These are phyloP conservation scores for Juglanconis juglandina DNA, from an alignment of 2,329 filamentous ascomycete genomes.

Conservation along the genomic window DNA sequence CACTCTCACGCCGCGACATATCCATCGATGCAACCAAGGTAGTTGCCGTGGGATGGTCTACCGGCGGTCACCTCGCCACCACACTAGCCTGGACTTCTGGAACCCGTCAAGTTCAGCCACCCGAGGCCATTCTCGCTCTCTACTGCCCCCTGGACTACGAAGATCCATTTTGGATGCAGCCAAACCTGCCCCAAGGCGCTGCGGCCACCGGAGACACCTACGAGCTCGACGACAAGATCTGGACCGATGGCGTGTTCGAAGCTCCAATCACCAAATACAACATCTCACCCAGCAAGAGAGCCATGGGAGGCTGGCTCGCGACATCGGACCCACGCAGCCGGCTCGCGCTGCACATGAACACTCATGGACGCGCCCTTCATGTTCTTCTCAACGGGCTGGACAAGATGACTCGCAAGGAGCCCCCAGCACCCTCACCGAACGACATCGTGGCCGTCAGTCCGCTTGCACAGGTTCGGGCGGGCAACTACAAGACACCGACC, in stretches of 20 bases:
- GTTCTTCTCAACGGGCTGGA: slow-evolving; percentile 26
- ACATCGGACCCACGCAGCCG: slow-evolving; percentile 23
- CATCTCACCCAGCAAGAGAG: neutral
- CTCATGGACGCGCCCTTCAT: slow-evolving; percentile 25
- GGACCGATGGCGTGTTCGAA: neutral
- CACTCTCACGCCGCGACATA: no score
- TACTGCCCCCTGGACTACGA: slow-evolving; percentile 30
- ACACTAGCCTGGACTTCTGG: slow-evolving; percentile 35
- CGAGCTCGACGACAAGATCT: neutral
- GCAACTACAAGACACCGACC: slow-evolving; percentile 30
- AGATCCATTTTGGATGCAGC: slow-evolving; percentile 16
- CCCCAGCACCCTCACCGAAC: slow-evolving; percentile 9
- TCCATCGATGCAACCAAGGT: slow-evolving; percentile 28
- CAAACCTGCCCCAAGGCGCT: neutral
- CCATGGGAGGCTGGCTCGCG: slow-evolving; percentile 3
- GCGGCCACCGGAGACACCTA: neutral
- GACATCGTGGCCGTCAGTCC: slow-evolving; percentile 26
- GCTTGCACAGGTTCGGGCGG: slow-evolving; percentile 27
- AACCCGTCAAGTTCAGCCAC: slow-evolving; percentile 29
- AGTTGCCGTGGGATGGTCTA: slow-evolving; percentile 46
- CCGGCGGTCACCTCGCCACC: slow-evolving; percentile 45
- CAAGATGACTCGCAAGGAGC: neutral
- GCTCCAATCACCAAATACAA: slow-evolving; percentile 5
- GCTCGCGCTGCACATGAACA: slow-evolving; percentile 30
- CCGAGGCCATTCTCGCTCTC: slow-evolving; percentile 41